Evolutionary conservation across 164 flowering plant species (phyloP).

Genomic region (Brasenia schreberi): DNA sequence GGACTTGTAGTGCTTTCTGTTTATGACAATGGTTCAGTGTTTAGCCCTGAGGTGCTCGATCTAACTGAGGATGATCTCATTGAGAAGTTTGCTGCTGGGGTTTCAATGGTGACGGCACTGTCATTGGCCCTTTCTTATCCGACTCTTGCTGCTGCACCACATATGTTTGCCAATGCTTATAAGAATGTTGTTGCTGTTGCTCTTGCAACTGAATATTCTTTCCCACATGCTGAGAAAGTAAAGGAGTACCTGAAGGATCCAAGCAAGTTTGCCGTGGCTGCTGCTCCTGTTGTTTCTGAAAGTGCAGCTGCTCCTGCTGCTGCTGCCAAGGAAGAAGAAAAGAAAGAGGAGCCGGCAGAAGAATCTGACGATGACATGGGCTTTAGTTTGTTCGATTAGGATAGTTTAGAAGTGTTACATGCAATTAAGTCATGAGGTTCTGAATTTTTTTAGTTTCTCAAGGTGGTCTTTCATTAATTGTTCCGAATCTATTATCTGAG

Average conservation of each 20-base stretch:
- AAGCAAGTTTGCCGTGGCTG: constrained; percentile 50
- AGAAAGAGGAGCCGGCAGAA: constrained; percentile 37
- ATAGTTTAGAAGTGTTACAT: too few species aligned
- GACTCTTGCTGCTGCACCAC: constrained; percentile 7
- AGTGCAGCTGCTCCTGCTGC: constrained; percentile 13
- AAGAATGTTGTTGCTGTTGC: constrained; percentile 7
- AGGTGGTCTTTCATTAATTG: too few species aligned
- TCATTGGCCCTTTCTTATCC: constrained; percentile 8
- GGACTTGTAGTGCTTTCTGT: constrained; percentile 7
- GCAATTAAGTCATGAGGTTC: background rate
- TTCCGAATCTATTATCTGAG: too few species aligned
- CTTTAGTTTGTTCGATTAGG: background rate
- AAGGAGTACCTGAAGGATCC: constrained; percentile 35
- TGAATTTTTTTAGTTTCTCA: background rate
- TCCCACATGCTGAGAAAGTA: constrained; percentile 6
- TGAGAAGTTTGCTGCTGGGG: constrained; percentile 6
- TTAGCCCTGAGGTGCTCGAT: constrained; percentile 9
- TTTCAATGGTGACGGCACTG: constrained; percentile 7
- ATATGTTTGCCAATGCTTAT: constrained; percentile 5
- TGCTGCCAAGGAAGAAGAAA: constrained; percentile 21
- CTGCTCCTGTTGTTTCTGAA: constrained; percentile 22
- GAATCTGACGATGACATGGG: constrained; percentile 20
- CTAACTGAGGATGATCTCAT: constrained; percentile 8
- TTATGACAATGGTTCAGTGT: constrained; percentile 11
- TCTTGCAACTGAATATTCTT: constrained; percentile 5